phyloP scores from a whole-genome alignment of 441 rosid species.

The Pelargonium hybrid region DNA sequence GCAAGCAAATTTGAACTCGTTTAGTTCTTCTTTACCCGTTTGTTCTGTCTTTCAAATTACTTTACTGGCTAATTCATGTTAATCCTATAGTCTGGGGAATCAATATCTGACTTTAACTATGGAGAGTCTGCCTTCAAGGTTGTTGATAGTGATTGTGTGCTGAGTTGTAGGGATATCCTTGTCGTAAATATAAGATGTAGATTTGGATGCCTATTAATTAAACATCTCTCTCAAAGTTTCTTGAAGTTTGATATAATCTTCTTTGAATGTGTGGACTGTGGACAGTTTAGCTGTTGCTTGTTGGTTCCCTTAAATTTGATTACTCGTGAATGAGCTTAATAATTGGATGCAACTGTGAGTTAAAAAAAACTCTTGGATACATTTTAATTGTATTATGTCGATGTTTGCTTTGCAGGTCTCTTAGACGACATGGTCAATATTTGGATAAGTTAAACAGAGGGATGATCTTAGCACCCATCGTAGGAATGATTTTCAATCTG shows the following conservation, averaged over 20 bases:
- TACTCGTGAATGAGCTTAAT: not conserved
- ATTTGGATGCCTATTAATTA: no score
- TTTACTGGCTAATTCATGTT: not conserved
- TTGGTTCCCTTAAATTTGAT: not conserved
- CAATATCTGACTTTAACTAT: not conserved
- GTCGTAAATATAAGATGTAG: not conserved
- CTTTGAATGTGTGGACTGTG: not conserved
- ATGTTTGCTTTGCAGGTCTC: slow-evolving; percentile 43
- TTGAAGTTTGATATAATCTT: not conserved
- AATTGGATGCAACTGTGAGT: not conserved
- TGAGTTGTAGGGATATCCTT: not conserved
- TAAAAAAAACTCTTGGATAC: not conserved
- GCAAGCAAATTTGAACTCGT: slow-evolving; percentile 10
- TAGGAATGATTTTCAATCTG: slow-evolving; percentile 82
- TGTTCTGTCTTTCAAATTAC: not conserved
- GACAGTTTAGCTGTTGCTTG: not conserved
- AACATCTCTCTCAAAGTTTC: not conserved
- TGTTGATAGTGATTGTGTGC: not conserved
- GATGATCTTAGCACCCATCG: slow-evolving; percentile 77
- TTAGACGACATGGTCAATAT: slow-evolving; percentile 61
- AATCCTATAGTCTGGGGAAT: no score
- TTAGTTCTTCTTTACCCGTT: not conserved
- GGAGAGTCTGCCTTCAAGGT: slow-evolving; percentile 10
- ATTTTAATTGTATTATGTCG: not conserved
- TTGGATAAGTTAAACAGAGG: slow-evolving; percentile 68